Base-by-base conservation (phyloP, 2,329 filamentous ascomycete species). In the Lachnellula suecica region DNA sequence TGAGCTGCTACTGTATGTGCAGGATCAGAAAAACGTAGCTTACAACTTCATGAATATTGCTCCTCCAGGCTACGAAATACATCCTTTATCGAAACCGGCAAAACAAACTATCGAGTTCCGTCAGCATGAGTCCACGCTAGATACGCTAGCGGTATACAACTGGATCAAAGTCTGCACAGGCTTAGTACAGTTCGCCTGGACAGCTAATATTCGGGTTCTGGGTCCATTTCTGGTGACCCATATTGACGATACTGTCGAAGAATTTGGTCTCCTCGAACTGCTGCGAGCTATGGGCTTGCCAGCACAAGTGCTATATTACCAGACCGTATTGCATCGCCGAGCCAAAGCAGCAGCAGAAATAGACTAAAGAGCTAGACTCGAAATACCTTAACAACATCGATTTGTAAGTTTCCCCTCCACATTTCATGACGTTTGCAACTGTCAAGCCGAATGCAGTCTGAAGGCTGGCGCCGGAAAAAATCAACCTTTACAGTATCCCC, bases 111-210 rank as follows among this genome's bases (percentile, higher is more conserved):
- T 34, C 8, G 35, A 47, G n/a, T 47, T 47, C 22, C 35, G 35
- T 20, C 22, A 47, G 10, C 35, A 47, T 23, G 35, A 38, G 34
- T n/a, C 34, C 6, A 47, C 35, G 17, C 20, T 41, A 7, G 45
- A 47, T 17, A n/a, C 45, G 9, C 20, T 27, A 23, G 11, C 20
- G 10, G 45, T 47, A 4, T 2, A 25, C 20, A 24, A 41, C 22
- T 47, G 35, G 45, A 41, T 47, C 35, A 47, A 22, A 37, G 27
- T 47, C 2, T 47, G 45, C 23, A 23, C 25, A 17, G 34, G 31
- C 11, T 34, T 47, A 2, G 31, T 47, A 7, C 22, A 47, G 34
- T 40, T 38, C 22, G 45, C 45, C 10, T n/a, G 27, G 8, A n/a
- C 22, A 25, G 22, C 27, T 24, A 15, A 23, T n/a, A 24, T 2